A percentile compares a stretch with the other conserved stretches of the same genome.
Evolutionary conservation across 2,329 filamentous ascomycete species (phyloP).

Genomic region (Leptographium lundbergii): DNA sequence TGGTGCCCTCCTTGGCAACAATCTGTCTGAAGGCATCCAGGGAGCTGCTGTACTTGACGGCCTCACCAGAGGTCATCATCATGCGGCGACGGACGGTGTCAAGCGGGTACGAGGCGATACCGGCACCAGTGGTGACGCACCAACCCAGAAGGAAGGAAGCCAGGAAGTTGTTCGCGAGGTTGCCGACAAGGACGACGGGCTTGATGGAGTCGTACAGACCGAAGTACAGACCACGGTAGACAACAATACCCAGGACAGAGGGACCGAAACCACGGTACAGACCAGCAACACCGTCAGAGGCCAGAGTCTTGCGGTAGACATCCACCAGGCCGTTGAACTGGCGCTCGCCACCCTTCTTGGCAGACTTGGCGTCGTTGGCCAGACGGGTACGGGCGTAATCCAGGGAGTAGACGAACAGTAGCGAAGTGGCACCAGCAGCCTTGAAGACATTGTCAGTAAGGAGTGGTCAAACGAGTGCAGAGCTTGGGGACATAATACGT

Average conservation of each 20-base stretch:
- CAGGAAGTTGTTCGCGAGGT: constrained; percentile 96
- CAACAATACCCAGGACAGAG: constrained; percentile 96
- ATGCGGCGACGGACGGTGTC: constrained; percentile 99
- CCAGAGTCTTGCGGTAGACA: constrained; percentile 99
- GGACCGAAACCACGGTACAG: constrained; percentile 99
- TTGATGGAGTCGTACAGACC: constrained; percentile 99
- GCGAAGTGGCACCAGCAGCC: constrained; percentile 97
- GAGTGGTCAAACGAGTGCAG: background rate
- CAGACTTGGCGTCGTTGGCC: constrained; percentile 99
- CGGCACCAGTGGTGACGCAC: constrained; percentile 98
- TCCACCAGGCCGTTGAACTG: constrained; percentile 99
- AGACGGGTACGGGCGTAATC: constrained; percentile 99
- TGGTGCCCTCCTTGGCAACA: constrained; percentile 91
- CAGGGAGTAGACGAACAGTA: constrained; percentile 99
- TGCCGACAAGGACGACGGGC: constrained; percentile 86
- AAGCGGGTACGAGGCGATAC: constrained; percentile 99
- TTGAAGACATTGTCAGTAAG: constrained; percentile 20
- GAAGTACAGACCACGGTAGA: constrained; percentile 99
- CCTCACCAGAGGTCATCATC: constrained; percentile 98
- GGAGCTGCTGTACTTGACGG: constrained; percentile 99
- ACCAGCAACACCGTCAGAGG: constrained; percentile 96
- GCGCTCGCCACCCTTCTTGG: constrained; percentile 92
- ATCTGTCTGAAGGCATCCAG: constrained; percentile 94
- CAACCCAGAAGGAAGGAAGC: constrained; percentile 98
- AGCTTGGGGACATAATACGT: constrained; percentile 30